Base-by-base conservation (phyloP, 2,329 filamentous ascomycete genomes). In the Hymenoscyphus repandus region DNA sequence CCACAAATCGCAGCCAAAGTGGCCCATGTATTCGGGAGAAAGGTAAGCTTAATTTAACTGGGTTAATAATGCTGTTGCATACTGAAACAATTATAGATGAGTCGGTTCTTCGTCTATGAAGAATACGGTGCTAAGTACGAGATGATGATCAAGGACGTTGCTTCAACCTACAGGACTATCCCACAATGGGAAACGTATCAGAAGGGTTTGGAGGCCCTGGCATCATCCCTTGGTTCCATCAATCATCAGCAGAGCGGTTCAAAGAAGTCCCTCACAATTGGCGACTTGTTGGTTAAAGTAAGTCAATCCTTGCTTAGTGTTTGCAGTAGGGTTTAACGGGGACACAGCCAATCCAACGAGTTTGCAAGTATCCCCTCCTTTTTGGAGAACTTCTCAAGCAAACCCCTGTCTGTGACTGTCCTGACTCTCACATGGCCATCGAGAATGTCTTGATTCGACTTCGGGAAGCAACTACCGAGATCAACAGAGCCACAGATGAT, bases 71-170 rank as follows among this genome's bases (percentile, higher is more conserved):
- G 42, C 7, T 10, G 6, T n/a, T 17, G 10, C 15, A 20, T 13
- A 20, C 31, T 45, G n/a, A 33, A 46, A 15, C 1, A 27, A 27
- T 31, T 47, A 12, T 56, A 95, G 88, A 85, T 95, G 71, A 79
- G 81, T 53, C 82, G 83, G 0, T 93, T 97, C 70, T 86, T 88
- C 64, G 76, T 86, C 45, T 99, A 99, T 65, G 88, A 95, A 70
- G 88, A 95, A 61, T 99, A 96, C 66, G 88, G 88, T 33, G 86
- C 87, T 46, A 92, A 92, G 64, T 95, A 93, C 68, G 89, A 95
- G 59, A 76, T 90, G 58, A 87, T 96, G 74, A 82, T 86, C 42
- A 83, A 86, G 57, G 89, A 95, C 56, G 72, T 95, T 33, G 80
- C 83, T 32, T 76, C 83, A 22, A 77, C 85, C 13, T 82, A 87